Base-by-base conservation (phyloP, 441 rosid genomes). In the Kokia cookei region DNA sequence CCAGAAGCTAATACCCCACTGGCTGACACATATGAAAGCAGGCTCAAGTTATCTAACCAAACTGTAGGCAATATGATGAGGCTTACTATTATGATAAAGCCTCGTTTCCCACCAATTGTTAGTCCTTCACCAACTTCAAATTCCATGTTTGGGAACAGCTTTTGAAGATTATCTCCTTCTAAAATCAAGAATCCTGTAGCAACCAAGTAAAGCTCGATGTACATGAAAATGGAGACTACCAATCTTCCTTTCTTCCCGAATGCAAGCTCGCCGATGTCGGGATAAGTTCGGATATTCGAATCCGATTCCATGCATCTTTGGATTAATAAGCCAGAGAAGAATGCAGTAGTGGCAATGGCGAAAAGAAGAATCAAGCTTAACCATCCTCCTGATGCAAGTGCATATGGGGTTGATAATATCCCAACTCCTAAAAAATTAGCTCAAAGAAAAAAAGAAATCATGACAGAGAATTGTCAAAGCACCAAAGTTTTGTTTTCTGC, bases 321-420 rank as follows among this genome's bases (percentile, higher is more conserved):
- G 17, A 92, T 88, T 63, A 94, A 78, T 57, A 94, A 79, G 61
- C 90, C 93, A 0, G 92, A 80, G 79, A 90, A 93, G 73, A 91
- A 93, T 7, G 93, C 79, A 50, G 90, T 81, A 27, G 72, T 59
- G 42, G 97, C 93, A 17, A 91, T 79, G 29, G 79, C 63, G 58
- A 92, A 86, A 53, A 94, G 88, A 6, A 91, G 79, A 22, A 79
- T 50, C 77, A 92, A 83, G 85, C 97, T 89, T 78, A 88, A 55
- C 98, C 98, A 94, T 73, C 98, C 98, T 77, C 97, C 98, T 0
- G 97, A 81, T 62, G 97, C 87, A 19, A 94, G 76, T 14, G 97
- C 98, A 73, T 89, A 90, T 11, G 97, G 91, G 35, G 86, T 87
- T 10, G 98, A 92, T 69, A 94, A 84, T 77, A 94, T 89, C 54